These are phyloP conservation scores for Colletotrichum tropicale DNA, from an alignment of 2,329 filamentous ascomycete species.

Conservation along the genomic window DNA sequence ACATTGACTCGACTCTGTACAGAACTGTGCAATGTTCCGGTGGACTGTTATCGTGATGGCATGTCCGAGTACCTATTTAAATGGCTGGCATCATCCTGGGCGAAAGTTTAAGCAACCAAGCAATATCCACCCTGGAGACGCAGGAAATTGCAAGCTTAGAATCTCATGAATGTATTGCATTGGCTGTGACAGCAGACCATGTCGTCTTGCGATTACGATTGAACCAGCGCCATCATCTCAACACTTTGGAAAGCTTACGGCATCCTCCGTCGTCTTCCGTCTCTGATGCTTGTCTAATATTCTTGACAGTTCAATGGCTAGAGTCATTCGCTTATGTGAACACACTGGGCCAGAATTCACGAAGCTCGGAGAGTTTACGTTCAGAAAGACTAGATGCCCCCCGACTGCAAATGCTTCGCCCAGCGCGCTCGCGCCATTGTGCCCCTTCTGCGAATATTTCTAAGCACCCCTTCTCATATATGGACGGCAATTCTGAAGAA, in stretches of 20 bases:
- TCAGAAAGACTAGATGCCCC: background rate
- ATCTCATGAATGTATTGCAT: background rate
- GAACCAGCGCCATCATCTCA: background rate
- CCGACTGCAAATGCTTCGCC: background rate
- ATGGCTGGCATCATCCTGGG: background rate
- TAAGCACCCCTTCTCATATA: background rate
- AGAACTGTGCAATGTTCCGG: background rate
- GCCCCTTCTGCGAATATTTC: background rate
- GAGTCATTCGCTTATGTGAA: accelerated
- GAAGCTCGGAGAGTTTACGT: background rate
- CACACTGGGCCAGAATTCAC: accelerated
- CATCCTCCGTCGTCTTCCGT: background rate
- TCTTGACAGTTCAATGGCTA: background rate
- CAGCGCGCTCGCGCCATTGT: background rate
- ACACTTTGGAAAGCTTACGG: accelerated
- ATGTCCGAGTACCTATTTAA: background rate
- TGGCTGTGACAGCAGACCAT: background rate
- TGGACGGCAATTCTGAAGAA: background rate
- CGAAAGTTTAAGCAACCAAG: background rate
- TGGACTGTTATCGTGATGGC: background rate
- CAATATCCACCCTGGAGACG: accelerated
- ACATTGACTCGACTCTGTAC: background rate
- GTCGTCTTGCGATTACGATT: background rate
- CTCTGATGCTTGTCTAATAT: background rate
- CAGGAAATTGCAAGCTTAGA: background rate